Evolutionary conservation across 768 basidiomycete genomes (phyloP).

Genomic region (Clavulina sp.): DNA sequence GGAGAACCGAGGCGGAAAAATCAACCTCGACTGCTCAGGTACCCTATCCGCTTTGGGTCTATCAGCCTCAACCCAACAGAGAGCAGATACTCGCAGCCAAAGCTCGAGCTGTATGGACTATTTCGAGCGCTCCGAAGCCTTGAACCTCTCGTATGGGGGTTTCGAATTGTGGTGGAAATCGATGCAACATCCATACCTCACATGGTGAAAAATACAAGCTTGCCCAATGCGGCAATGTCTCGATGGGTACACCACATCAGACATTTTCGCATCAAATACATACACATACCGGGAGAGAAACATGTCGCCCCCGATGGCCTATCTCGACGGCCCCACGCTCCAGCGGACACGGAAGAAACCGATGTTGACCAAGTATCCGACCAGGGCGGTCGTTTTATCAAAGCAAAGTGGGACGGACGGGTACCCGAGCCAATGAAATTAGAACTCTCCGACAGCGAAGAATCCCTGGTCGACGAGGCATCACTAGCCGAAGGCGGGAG

Average conservation of each 20-base stretch:
- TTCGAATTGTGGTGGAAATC: background rate
- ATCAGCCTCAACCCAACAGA: conserved; percentile 23
- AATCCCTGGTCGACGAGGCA: background rate
- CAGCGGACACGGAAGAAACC: background rate
- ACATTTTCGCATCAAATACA: background rate
- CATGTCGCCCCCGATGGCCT: background rate
- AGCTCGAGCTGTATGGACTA: conserved; percentile 25
- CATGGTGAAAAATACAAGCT: background rate
- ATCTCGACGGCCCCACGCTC: background rate
- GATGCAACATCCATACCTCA: background rate
- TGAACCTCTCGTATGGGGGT: background rate
- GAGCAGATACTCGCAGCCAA: conserved; percentile 23
- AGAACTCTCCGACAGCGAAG: too few relatives aligned
- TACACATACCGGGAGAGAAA: background rate
- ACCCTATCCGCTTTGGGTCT: conserved; percentile 11
- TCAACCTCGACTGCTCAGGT: too few relatives aligned
- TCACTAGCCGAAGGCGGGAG: too few relatives aligned
- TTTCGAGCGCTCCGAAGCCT: conserved; percentile 6
- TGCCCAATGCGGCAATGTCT: conserved; percentile 13
- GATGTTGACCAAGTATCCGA: background rate
- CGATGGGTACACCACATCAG: background rate
- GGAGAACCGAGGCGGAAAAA: too few relatives aligned
- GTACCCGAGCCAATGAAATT: too few relatives aligned
- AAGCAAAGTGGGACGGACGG: background rate
- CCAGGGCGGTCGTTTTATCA: background rate